A percentile compares a stretch with the other conserved stretches of the same genome.
These are phyloP conservation scores for Epicoccum sorghinum DNA, from an alignment of 2,329 filamentous ascomycete genomes.

Conservation along the genomic window DNA sequence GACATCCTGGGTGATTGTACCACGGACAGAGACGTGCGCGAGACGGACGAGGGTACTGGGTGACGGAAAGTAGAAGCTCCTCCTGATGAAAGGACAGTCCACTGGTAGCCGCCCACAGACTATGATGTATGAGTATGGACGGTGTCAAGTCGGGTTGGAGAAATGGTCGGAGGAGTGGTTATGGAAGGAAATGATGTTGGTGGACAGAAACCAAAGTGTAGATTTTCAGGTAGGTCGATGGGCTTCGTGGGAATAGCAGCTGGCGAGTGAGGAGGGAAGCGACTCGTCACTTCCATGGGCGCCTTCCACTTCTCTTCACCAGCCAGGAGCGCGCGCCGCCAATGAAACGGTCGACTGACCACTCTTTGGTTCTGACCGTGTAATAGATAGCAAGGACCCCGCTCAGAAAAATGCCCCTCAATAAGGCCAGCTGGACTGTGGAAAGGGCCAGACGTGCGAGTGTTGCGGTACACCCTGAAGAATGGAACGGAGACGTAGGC, in stretches of 20 bases:
- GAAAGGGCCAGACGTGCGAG: too few species aligned
- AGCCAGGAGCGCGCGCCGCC: constrained; percentile 11
- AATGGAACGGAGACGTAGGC: constrained; percentile 4
- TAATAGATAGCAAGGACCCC: constrained; percentile 12
- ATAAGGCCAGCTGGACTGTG: too few species aligned
- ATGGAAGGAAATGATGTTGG: neutral
- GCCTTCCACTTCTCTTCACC: constrained; percentile 3
- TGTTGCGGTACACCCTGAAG: neutral
- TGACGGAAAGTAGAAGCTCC: neutral
- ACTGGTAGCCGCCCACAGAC: neutral
- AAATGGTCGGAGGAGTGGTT: neutral
- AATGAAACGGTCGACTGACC: neutral
- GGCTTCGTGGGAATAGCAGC: constrained; percentile 4
- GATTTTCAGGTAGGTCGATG: constrained; percentile 2
- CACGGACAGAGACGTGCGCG: neutral
- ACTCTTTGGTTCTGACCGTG: constrained; percentile 1
- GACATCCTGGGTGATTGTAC: constrained; percentile 9
- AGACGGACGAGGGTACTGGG: neutral
- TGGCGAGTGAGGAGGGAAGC: constrained; percentile 4
- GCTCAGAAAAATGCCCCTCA: neutral
- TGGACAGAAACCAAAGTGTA: neutral
- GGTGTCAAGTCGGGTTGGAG: neutral
- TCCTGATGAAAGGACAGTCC: neutral
- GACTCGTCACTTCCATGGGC: constrained; percentile 10
- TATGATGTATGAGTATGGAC: neutral